phyloP scores from a whole-genome alignment of 306 rosid species.

The Rubus parviflorus region DNA sequence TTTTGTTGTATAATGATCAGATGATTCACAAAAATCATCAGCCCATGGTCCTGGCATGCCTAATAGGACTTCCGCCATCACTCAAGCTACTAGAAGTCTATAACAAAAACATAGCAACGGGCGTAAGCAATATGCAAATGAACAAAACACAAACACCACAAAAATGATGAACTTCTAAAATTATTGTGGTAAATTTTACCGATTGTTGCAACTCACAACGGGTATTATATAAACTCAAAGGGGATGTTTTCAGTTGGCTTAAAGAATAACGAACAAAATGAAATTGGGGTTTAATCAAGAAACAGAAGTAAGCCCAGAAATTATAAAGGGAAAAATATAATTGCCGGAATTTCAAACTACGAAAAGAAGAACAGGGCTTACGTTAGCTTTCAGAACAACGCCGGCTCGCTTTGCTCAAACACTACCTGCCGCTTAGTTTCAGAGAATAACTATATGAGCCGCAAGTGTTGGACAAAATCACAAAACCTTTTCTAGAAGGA shows the following conservation, averaged over 20 bases:
- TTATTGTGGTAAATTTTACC: not conserved
- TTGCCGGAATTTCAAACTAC: not conserved
- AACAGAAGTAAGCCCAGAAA: not conserved
- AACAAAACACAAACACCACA: not conserved
- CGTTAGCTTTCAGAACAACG: not conserved
- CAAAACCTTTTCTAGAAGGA: not conserved
- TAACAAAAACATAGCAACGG: not conserved
- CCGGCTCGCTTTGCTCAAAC: not conserved
- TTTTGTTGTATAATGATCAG: slow-evolving; percentile 77
- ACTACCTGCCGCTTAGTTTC: no score
- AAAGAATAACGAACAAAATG: not conserved
- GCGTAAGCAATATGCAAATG: not conserved
- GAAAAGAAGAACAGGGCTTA: not conserved
- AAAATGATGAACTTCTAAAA: not conserved
- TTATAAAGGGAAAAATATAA: no score
- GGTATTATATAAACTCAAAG: not conserved
- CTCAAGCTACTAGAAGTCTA: slow-evolving; percentile 10
- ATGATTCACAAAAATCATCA: slow-evolving; percentile 40
- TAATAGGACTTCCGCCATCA: slow-evolving; percentile 46
- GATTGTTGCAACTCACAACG: not conserved
- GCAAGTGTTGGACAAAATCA: no score
- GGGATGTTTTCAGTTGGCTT: not conserved
- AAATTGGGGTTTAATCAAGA: not conserved
- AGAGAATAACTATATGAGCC: no score
- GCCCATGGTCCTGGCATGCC: slow-evolving; percentile 96